Base-by-base conservation (phyloP, 192 early-diverging fungal species). In the Radiomyces spectabilis region DNA sequence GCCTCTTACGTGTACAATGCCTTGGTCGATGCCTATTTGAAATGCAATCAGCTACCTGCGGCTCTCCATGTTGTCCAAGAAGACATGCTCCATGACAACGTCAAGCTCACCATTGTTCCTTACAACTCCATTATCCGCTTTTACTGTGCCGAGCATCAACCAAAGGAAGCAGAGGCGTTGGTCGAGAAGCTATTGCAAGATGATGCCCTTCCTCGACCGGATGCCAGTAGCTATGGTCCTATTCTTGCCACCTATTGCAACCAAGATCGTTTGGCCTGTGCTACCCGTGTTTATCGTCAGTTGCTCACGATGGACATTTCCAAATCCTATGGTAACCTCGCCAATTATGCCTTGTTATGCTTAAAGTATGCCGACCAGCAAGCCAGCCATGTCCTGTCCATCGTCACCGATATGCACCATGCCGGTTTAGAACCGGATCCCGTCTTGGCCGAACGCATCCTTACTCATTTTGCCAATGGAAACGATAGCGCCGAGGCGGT, bases 91-190 rank as follows among this genome's bases (percentile, higher is more conserved):
- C 19, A 47, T 8, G 47, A 59, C n/a, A 41, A 55, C 4, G 49
- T 65, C 41, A 53, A 59, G 26, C 37, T 57, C 10, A 56, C 56
- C 41, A 59, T 57, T 4, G 46, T 55, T 4, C 57, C 61, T 10
- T 70, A 59, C 32, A 70, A 70, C 37, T 59, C 57, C 6, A 56
- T 70, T 24, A 59, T 70, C 22, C 68, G 68, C 24, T 42, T 55
- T 19, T 60, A 60, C 27, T 70, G 68, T 37, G 39, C 46, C 3
- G 25, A 52, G 4, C 27, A 33, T 0, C 35, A 56, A 19, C 41
- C 60, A 37, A 44, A 34, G 41, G 39, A 51, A 3, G 68, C 62
- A 12, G 32, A 57, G 13, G 43, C 45, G n/a, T 32, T 70, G 5
- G 38, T 70, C 19, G 16, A 35, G 1, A 30, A 43, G 9, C 38